A percentile compares a stretch with the other conserved stretches of the same genome.
Conservation (phyloP, 2,329 filamentous ascomycete genomes). For the Neofusicoccum sp. region DNA sequence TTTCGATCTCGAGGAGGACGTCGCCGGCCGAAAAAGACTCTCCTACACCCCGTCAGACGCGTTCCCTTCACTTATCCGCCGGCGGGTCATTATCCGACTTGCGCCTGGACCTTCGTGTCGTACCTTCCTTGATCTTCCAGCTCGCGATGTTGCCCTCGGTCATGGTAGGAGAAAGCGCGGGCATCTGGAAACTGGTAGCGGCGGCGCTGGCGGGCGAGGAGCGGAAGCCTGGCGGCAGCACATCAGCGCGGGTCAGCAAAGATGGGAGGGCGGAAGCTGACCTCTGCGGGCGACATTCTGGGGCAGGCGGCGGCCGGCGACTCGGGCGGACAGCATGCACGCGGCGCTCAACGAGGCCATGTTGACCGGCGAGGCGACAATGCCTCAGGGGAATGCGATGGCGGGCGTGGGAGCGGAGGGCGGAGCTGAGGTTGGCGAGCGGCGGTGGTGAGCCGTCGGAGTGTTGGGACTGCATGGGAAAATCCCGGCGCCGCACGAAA, state of each 20-base stretch:
- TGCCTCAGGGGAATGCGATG: conserved; percentile 13
- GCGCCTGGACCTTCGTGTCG: conserved; percentile 19
- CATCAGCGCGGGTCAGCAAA: conserved; percentile 14
- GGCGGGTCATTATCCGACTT: not conserved
- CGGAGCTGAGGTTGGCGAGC: conserved; percentile 3
- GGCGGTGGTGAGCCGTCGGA: conserved; percentile 15
- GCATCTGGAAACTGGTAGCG: conserved; percentile 89
- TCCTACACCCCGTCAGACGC: conserved; percentile 45
- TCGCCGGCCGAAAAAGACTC: conserved; percentile 81
- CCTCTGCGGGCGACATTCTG: conserved; percentile 61
- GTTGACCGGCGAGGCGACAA: conserved; percentile 20
- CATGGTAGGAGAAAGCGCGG: conserved; percentile 89
- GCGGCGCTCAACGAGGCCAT: conserved; percentile 70
- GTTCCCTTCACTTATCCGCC: not conserved
- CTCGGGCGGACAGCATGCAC: conserved; percentile 65
- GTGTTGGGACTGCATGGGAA: conserved; percentile 21
- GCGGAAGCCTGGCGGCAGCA: conserved; percentile 58
- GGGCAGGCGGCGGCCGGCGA: conserved; percentile 58
- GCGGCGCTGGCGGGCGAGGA: conserved; percentile 66
- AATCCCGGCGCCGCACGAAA: conserved; percentile 17
- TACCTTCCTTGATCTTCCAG: conserved; percentile 84
- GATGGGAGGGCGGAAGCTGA: conserved; percentile 43
- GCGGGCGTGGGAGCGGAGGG: not conserved
- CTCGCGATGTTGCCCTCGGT: conserved; percentile 85
- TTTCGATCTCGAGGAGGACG: conserved; percentile 89